Percentiles rank a stretch among this genome's conserved stretches.
Conservation (phyloP, 2,329 filamentous ascomycete genomes). For the Xylaria sp. region DNA sequence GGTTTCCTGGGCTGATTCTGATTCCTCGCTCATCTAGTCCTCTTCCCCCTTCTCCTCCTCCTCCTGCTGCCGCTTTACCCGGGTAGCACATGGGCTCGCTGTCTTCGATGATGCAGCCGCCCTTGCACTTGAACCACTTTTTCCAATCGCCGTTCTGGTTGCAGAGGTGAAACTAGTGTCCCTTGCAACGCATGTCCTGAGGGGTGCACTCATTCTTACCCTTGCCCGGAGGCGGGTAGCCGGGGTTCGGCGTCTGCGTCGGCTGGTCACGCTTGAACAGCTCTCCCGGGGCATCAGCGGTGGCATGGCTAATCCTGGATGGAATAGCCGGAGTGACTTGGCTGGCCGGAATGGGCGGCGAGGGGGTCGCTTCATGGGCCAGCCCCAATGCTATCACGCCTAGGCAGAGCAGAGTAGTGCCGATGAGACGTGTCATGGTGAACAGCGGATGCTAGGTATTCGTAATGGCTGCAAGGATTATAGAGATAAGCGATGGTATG, state of each 20-base stretch:
- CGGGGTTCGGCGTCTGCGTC: background rate
- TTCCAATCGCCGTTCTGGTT: background rate
- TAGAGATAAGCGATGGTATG: background rate
- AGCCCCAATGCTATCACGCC: background rate
- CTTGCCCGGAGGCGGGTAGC: background rate
- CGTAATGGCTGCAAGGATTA: background rate
- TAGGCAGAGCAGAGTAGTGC: background rate
- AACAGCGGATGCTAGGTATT: background rate
- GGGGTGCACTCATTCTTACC: background rate
- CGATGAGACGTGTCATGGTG: background rate
- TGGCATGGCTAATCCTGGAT: background rate
- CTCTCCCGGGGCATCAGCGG: background rate
- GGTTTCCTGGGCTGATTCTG: background rate
- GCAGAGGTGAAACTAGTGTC: background rate
- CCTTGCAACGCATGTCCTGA: conserved; percentile 1
- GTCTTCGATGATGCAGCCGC: background rate
- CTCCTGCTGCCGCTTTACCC: background rate
- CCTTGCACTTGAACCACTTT: background rate
- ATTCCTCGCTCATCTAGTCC: background rate
- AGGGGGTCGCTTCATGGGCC: too few species aligned
- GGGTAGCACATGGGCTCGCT: background rate
- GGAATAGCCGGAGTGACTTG: background rate
- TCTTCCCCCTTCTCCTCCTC: too few species aligned
- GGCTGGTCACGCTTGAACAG: background rate
- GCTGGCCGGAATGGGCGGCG: background rate